phyloP scores from a whole-genome alignment of 495 filamentous ascomycete species.

The Echria macrotheca region DNA sequence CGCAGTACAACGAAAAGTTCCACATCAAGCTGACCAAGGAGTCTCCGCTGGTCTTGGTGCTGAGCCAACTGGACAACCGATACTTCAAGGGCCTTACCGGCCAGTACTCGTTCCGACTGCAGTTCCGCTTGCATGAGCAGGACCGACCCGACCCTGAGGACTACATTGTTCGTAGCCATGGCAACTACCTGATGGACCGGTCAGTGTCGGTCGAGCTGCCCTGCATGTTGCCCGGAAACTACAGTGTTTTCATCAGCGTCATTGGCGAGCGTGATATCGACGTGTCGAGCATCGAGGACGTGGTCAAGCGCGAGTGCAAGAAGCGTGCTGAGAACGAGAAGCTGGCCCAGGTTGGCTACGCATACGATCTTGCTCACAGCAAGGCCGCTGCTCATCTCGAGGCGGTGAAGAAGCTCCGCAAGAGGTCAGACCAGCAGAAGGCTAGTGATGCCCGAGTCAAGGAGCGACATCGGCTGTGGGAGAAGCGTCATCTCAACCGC shows the following conservation, averaged over 20 bases:
- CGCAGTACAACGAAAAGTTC: slow-evolving; percentile 86
- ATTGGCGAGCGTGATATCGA: slow-evolving; percentile 57
- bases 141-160: slow-evolving; percentile 70
- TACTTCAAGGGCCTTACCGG: slow-evolving; percentile 83
- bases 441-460: slow-evolving; percentile 39
- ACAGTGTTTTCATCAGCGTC: slow-evolving; percentile 78
- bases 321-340: slow-evolving; percentile 66
- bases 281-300: slow-evolving; percentile 58
- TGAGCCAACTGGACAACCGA: slow-evolving; percentile 79
- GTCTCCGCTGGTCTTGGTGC: slow-evolving; percentile 71
- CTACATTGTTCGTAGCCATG: slow-evolving; percentile 81
- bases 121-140: slow-evolving; percentile 72
- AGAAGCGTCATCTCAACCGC: slow-evolving; percentile 44
- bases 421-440: slow-evolving; percentile 44
- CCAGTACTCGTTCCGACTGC: slow-evolving; percentile 75
- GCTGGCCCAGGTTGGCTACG: slow-evolving; percentile 74
- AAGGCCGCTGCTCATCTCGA: slow-evolving; percentile 62
- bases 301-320: slow-evolving; percentile 62
- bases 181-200: slow-evolving; percentile 56
- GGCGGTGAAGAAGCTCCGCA: slow-evolving; percentile 51
- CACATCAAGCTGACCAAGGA: slow-evolving; percentile 64
- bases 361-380: slow-evolving; percentile 85
- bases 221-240: slow-evolving; percentile 67
- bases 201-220: slow-evolving; percentile 47
- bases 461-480: slow-evolving; percentile 42